A percentile compares a stretch with the other conserved stretches of the same genome.
phyloP scores from a whole-genome alignment of 768 basidiomycete genomes.

The Calocybe gangraenosa region DNA sequence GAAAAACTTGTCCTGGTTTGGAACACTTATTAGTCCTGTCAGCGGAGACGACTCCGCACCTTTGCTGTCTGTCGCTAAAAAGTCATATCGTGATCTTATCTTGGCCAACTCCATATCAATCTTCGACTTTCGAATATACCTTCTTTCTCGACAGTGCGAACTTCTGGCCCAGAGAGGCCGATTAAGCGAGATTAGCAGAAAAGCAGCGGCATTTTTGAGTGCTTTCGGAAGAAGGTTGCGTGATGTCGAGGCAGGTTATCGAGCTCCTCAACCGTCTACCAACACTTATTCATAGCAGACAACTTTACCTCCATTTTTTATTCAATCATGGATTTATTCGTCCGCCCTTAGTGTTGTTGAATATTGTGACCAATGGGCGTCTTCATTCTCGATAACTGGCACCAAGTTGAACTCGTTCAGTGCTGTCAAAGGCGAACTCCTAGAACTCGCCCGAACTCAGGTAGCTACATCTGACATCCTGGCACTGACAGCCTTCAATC shows the following conservation, averaged over 20 bases:
- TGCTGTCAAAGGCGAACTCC: slow-evolving; percentile 83
- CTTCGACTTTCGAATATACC: slow-evolving; percentile 90
- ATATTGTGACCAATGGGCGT: slow-evolving; percentile 71
- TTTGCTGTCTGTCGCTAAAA: slow-evolving; percentile 72
- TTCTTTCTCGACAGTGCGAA: slow-evolving; percentile 81
- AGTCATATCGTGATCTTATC: slow-evolving; percentile 87
- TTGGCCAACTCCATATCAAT: slow-evolving; percentile 87
- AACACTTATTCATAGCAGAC: slow-evolving; percentile 5
- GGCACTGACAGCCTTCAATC: background rate
- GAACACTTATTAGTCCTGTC: slow-evolving; percentile 68
- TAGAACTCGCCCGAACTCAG: slow-evolving; percentile 86
- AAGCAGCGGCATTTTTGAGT: slow-evolving; percentile 70
- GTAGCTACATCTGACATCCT: slow-evolving; percentile 35
- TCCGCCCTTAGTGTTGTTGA: slow-evolving; percentile 82
- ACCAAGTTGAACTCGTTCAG: slow-evolving; percentile 47
- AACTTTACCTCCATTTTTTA: slow-evolving; percentile 62
- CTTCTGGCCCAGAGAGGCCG: slow-evolving; percentile 68
- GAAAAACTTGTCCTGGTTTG: slow-evolving; percentile 90
- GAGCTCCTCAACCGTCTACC: slow-evolving; percentile 1
- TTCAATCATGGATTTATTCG: slow-evolving; percentile 93
- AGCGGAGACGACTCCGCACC: slow-evolving; percentile 77
- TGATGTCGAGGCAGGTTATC: slow-evolving; percentile 69
- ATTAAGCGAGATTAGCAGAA: slow-evolving; percentile 66
- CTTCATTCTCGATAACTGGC: slow-evolving; percentile 43
- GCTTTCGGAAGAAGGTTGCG: slow-evolving; percentile 73